A percentile compares a stretch with the other conserved stretches of the same genome.
Conservation (phyloP, 129 eudicot species). For the Erigeron canadensis region DNA sequence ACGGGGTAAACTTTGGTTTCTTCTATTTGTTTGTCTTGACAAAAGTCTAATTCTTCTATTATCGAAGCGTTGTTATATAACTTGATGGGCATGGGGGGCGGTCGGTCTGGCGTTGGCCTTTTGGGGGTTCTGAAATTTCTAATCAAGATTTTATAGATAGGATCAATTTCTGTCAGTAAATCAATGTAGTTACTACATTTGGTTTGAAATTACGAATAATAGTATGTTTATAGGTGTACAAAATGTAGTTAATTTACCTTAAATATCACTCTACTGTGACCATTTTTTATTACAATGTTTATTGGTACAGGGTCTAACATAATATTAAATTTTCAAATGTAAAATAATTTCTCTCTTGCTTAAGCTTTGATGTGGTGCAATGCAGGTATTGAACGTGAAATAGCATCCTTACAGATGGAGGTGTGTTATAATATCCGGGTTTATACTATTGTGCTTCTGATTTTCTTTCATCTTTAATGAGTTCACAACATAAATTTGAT, state of each 20-base stretch:
- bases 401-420: constrained; percentile 86
- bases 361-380: constrained; percentile 22
- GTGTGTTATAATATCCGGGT: constrained; percentile 33
- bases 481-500: constrained; percentile 27
- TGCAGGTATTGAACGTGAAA: constrained; percentile 89
- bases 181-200: constrained; percentile 2
- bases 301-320: background rate
- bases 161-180: background rate
- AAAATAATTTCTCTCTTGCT: constrained; percentile 7
- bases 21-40: background rate
- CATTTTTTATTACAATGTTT: background rate
- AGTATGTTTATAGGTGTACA: background rate
- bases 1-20: constrained; percentile 46
- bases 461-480: constrained; percentile 16
- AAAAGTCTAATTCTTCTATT: background rate
- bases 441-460: constrained; percentile 1
- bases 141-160: background rate
- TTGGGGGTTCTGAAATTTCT: too few species aligned
- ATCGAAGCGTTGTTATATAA: too few species aligned
- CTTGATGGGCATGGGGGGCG: too few species aligned
- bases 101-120: too few species aligned
- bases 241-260: background rate
- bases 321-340: background rate
- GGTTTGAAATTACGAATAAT: constrained; percentile 1
- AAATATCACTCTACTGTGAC: background rate